Evolutionary conservation across 2,329 filamentous ascomycete species (phyloP), one percentile per base, ranked within the genome.

Genomic region (Sarocladium kiliense): DNA sequence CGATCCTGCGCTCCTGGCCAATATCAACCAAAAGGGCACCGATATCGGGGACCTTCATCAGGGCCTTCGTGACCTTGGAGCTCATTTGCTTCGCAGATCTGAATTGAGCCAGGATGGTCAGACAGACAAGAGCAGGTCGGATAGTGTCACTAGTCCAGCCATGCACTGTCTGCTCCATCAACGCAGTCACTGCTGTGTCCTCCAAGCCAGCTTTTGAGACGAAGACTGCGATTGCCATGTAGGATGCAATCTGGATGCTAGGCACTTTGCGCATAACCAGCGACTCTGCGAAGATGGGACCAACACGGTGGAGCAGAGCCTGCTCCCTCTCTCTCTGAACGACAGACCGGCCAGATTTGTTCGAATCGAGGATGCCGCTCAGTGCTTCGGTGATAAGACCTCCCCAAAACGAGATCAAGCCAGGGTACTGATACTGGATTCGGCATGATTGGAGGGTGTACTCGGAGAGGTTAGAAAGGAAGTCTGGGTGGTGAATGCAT

Each of bases 361-460:
- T 80, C 55, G 80, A 82, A 64, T 96, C 90, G 56, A 97, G 73
- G 76, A 94, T 91, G 27, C 85, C 87, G 59, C 89, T 88, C 57
- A 95, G 80, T 11, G 92, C 86, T 71, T 99, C 92, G 0, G 91
- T 90, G 68, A 89, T 86, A 53, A 97, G 78, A 45, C 91, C 88
- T 3, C 88, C 91, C 93, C 94, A 99, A 68, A 99, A 97, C 0
- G 89, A 87, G 55, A 96, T 74, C 57, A 97, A 74, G 1, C 85
- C 84, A 37, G 89, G 83, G 62, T 94, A 89, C 54, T 93, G 85
- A 56, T 89, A 86, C 54, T 84, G 81, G 39, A 81, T 77, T 54
- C 84, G 81, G 65, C 91, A 87, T 23, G 89, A 85, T 56, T 86
- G 83, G 26, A 96, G 74, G 12, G 91, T 86, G 71, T 96, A 90